Evolutionary conservation across 768 basidiomycete genomes (phyloP), one percentile per base, ranked within the genome.

Genomic region (Lactifluus rugatus): DNA sequence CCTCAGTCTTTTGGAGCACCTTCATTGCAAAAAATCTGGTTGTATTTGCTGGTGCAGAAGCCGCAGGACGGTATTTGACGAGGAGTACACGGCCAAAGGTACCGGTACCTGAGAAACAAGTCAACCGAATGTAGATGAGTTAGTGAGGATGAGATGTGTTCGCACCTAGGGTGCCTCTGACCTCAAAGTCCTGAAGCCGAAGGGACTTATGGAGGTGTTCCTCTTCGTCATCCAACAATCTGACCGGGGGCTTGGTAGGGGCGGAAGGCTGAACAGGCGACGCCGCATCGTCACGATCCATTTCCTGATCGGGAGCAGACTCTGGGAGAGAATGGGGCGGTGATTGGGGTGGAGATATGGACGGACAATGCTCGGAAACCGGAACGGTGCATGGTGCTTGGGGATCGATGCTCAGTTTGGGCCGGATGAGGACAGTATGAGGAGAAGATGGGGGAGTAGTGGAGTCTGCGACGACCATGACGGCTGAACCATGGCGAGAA

Each of bases 31-130:
- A 94, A 68, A 84, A 81, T 39, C 73, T 75, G 58, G 81, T 80
- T 2, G 81, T 70, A 62, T 75, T 76, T 21, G 78, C 70, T 5
- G 74, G 73, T 3, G 74, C 68, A 21, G 76, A 70, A 2, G 79
- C 74, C 47, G 74, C 60, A 5, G 67, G 73, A 31, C 82, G 77
- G 62, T 90, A 82, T 56, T 90, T 85, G 39, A 96, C 94, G 2
- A 98, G 80, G 39, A 97, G 76, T 16, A 99, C 96, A 57, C 89
- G 83, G 48, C 84, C 96, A 72, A 99, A 99, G 0, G 96, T 99
- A 2, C 96, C 96, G 1, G 95, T 95, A 26, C 96, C 95, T 91
- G 60, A 44, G 59, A 36, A 19, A 21, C 5, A 25, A n/a, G n/a
- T n/a, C n/a, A 19, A n/a, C 1, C 32, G 21, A 6, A 32, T 46